Percentiles rank a stretch among this genome's conserved stretches.
Conservation (phyloP, 2,329 filamentous ascomycete genomes). For the Cytospora paraplurivora region DNA sequence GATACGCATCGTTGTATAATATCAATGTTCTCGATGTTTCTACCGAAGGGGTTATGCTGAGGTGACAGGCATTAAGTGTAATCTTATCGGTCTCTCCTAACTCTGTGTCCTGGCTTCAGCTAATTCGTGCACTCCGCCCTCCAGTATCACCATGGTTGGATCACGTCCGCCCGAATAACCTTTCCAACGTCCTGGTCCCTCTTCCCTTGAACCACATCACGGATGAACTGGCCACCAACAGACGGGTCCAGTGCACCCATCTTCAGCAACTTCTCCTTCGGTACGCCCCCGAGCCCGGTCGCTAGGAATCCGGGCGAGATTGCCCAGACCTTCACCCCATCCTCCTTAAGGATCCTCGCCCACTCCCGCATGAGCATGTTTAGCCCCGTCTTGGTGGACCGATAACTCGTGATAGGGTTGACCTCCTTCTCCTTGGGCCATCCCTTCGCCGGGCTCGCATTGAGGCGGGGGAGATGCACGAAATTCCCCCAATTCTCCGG, state of each 20-base stretch:
- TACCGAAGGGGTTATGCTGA: background rate
- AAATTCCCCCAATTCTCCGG: slow-evolving; percentile 36
- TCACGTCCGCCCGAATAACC: slow-evolving; percentile 8
- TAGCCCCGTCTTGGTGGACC: slow-evolving; percentile 46
- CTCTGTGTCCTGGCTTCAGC: background rate
- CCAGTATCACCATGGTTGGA: slow-evolving; percentile 14
- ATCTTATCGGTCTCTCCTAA: background rate
- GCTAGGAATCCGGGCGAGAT: slow-evolving; percentile 24
- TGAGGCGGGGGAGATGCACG: slow-evolving; percentile 20
- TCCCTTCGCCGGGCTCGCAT: slow-evolving; percentile 36
- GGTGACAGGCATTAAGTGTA: background rate
- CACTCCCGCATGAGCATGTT: slow-evolving; percentile 55
- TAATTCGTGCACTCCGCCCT: too few species aligned
- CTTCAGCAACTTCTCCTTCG: slow-evolving; percentile 39
- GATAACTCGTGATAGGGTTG: slow-evolving; percentile 38
- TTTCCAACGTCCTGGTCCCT: slow-evolving; percentile 24
- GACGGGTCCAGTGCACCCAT: slow-evolving; percentile 41
- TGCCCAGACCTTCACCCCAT: slow-evolving; percentile 47
- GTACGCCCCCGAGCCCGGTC: slow-evolving; percentile 17
- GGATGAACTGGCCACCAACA: slow-evolving; percentile 43
- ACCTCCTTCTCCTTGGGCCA: slow-evolving; percentile 48
- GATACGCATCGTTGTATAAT: background rate
- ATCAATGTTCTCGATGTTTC: background rate
- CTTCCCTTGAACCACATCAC: slow-evolving; percentile 35
- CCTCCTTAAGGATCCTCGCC: slow-evolving; percentile 40